Evolutionary conservation across 441 rosid species (phyloP).

Genomic region (Pelargonium exstipulatum): DNA sequence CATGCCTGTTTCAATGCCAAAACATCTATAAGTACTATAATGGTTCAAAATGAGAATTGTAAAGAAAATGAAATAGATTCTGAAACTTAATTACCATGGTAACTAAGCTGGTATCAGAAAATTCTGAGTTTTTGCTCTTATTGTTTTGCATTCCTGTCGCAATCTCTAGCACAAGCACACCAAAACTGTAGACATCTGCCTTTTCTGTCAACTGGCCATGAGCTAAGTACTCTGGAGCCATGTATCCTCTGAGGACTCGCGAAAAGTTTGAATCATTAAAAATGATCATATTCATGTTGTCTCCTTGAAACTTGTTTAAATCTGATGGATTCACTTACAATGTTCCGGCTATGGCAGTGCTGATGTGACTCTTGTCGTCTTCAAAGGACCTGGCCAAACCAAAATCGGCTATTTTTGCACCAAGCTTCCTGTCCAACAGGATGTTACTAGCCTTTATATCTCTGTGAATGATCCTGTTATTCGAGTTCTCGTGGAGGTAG

Average conservation of each 20-base stretch:
- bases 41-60: background rate
- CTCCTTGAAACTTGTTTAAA: background rate
- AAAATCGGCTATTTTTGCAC: slow-evolving; percentile 87
- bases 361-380: slow-evolving; percentile 82
- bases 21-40: background rate
- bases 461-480: slow-evolving; percentile 67
- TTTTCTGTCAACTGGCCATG: slow-evolving; percentile 87
- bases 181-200: slow-evolving; percentile 88
- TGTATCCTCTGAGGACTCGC: slow-evolving; percentile 61
- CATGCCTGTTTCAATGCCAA: slow-evolving; percentile 43
- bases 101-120: slow-evolving; percentile 45
- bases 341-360: slow-evolving; percentile 94
- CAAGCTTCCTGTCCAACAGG: slow-evolving; percentile 63
- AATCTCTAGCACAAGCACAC: slow-evolving; percentile 79
- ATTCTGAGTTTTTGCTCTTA: slow-evolving; percentile 58
- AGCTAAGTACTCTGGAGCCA: slow-evolving; percentile 95
- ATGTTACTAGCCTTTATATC: slow-evolving; percentile 89
- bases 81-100: slow-evolving; percentile 36
- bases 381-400: slow-evolving; percentile 90
- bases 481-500: slow-evolving; percentile 73
- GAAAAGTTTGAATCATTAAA: background rate
- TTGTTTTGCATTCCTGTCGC: slow-evolving; percentile 77
- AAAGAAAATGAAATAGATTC: slow-evolving; percentile 6
- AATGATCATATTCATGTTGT: no score
- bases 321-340: slow-evolving; percentile 40